A percentile compares a stretch with the other conserved stretches of the same genome.
phyloP scores from a whole-genome alignment of 2,329 filamentous ascomycete species.

The Beauveria bassiana region DNA sequence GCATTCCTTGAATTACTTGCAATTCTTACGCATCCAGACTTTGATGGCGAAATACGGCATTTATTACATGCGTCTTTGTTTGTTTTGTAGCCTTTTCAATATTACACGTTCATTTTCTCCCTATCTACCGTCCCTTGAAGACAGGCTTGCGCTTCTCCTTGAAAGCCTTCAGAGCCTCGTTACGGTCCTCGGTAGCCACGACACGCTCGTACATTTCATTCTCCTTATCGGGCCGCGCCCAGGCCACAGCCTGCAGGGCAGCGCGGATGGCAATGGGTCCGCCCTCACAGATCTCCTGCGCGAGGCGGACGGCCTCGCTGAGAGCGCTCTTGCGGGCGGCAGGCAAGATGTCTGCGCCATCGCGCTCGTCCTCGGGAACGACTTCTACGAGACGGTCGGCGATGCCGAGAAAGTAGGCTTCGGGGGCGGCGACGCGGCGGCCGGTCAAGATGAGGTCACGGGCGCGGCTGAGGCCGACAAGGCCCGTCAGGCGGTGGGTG shows the following conservation, averaged over 20 bases:
- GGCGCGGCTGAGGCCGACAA: slow-evolving; percentile 77
- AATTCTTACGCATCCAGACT: not conserved
- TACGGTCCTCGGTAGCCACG: slow-evolving; percentile 73
- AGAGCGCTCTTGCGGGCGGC: slow-evolving; percentile 61
- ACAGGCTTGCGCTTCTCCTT: slow-evolving; percentile 52
- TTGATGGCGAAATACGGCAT: not conserved
- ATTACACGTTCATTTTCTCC: not conserved
- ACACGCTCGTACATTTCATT: slow-evolving; percentile 81
- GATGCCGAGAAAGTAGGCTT: slow-evolving; percentile 87
- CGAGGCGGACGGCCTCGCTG: slow-evolving; percentile 68
- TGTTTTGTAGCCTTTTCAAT: not conserved
- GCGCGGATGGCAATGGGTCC: slow-evolving; percentile 77
- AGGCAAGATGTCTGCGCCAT: slow-evolving; percentile 37
- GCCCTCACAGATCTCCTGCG: slow-evolving; percentile 80
- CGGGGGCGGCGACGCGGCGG: slow-evolving; percentile 70
- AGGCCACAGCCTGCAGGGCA: slow-evolving; percentile 68
- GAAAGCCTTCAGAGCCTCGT: slow-evolving; percentile 85
- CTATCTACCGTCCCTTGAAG: slow-evolving; percentile 44
- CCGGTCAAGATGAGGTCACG: slow-evolving; percentile 87
- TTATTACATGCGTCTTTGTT: not conserved
- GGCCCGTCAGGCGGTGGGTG: slow-evolving; percentile 73
- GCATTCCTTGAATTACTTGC: not conserved
- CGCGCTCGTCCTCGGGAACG: slow-evolving; percentile 45
- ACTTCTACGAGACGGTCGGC: slow-evolving; percentile 87
- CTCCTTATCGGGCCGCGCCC: slow-evolving; percentile 69